Base-by-base conservation (phyloP, 1,284 basidiomycete species). In the Psilocybe mexicana region DNA sequence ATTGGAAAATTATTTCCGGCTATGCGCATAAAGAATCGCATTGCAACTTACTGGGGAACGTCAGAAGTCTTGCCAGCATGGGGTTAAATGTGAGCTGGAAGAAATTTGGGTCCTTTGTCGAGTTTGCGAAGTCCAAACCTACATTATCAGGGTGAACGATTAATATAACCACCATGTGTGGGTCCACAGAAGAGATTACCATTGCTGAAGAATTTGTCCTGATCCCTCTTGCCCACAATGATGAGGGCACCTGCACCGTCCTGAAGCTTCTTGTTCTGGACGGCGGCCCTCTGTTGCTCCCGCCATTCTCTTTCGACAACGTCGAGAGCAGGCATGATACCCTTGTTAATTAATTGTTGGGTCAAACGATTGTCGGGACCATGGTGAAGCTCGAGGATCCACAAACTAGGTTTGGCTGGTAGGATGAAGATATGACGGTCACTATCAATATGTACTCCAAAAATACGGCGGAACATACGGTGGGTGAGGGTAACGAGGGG, bases 171-270 rank as follows among this genome's bases (percentile, higher is more conserved):
- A 18, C 18, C 18, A 18, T 18, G 18, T 18, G 18, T 18, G 18
- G 18, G 18, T 18, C 18, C 18, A 18, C 18, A 18, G 18, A 18
- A 28, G 23, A 44, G 57, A 73, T 42, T 50, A 85, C 93, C 93
- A 69, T 94, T 95, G 72, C 88, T 90, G 74, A 94, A 96, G 80
- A 94, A 96, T 74, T 93, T 94, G 68, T 93, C 84, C 68, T 91
- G 87, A 57, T 80, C 80, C 59, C 80, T 79, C 53, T 82, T 84
- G 6, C 91, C 90, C 2, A 92, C 86, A 51, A 95, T 84, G 55
- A 95, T 85, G 42, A 96, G 73, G 1, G 90, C 86, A 14, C 92
- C 93, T 61, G 77, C 75, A 49, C 82, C 84, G 23, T 75, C 79
- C 40, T 77, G 74, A 54, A 76, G 76, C 48, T 82, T 76, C 67